Evolutionary conservation across 2,329 filamentous ascomycete species (phyloP), one percentile per base, ranked within the genome.

Genomic region (Calcarisporium arbuscula): DNA sequence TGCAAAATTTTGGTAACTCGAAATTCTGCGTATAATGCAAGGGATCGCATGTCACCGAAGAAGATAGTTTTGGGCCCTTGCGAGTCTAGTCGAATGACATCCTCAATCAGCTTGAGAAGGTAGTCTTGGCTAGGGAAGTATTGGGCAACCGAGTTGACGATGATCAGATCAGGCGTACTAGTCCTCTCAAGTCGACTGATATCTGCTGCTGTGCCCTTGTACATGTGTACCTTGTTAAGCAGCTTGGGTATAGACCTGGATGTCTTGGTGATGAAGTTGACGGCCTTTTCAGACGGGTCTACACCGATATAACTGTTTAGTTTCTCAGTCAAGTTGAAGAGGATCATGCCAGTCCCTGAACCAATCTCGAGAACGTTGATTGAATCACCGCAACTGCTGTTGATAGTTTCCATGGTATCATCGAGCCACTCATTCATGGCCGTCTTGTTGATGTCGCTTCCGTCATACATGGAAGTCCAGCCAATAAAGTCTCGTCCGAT

Each of bases 351-450:
- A 1, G 45, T 39, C 2, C 54, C 54, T 2, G 52, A 47, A 2
- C 54, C 54, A 2, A 58, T 35, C 26, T 57, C 54, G 0, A 57
- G 39, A 1, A 57, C 46, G 15, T 44, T 23, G 2, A 35, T 35
- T 5, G 39, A 22, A 8, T 4, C n/a, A 10, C 18, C 22, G 9
- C 40, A 27, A 3, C 28, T 42, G 5, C 48, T 41, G 10, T 25
- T 35, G 2, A 55, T 40, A 0, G 44, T 40, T 2, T 29, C 11
- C 1, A 55, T 49, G 1, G 51, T 52, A 9, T 57, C 54, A 11
- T 53, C 45, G 0, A 57, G 40, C 54, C 53, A 57, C 27, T 54
- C 53, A 4, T 48, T 33, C 54, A 57, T 57, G 14, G 56, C 50
- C 2, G 2, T 33, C 18, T 40, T 46, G 27, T 50, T 44, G 6